phyloP scores from a whole-genome alignment of 495 filamentous ascomycete genomes.

The Daldinia bambusicola region DNA sequence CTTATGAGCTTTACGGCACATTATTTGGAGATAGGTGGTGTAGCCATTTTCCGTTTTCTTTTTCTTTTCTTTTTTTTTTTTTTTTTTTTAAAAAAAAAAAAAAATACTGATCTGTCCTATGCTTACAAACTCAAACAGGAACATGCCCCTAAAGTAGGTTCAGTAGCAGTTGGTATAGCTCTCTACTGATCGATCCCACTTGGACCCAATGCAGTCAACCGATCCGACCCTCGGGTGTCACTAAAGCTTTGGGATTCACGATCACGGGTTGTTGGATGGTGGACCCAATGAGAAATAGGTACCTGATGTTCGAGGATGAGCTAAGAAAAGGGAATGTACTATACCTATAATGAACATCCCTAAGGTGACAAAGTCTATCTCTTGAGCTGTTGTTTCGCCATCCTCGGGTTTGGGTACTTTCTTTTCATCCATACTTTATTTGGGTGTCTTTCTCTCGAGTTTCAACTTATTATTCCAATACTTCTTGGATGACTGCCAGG shows the following conservation, averaged over 20 bases:
- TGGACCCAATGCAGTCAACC: constrained; percentile 21
- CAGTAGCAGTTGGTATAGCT: neutral
- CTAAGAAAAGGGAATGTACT: constrained; percentile 57
- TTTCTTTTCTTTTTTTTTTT: no score
- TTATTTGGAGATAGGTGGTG: no score
- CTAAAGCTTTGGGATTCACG: constrained; percentile 5
- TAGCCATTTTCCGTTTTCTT: no score
- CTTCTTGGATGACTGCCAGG: constrained; percentile 15
- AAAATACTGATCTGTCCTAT: constrained; percentile 1
- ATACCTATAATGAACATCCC: constrained; percentile 97
- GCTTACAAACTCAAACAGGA: neutral
- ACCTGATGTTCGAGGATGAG: neutral
- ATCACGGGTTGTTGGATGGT: constrained; percentile 9
- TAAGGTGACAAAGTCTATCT: constrained; percentile 84
- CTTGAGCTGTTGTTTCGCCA: constrained; percentile 44
- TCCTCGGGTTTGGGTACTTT: constrained; percentile 28
- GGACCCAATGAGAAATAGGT: constrained; percentile 15
- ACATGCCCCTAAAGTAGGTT: neutral
- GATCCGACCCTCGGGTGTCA: constrained; percentile 9
- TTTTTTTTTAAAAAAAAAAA: no score
- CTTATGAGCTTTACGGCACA: neutral
- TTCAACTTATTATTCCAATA: constrained; percentile 16
- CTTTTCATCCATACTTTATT: constrained; percentile 34
- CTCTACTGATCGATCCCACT: constrained; percentile 19
- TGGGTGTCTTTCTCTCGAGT: constrained; percentile 15